A percentile compares a stretch with the other conserved stretches of the same genome.
phyloP scores from a whole-genome alignment of 495 filamentous ascomycete genomes.

The Copromyces sp. region DNA sequence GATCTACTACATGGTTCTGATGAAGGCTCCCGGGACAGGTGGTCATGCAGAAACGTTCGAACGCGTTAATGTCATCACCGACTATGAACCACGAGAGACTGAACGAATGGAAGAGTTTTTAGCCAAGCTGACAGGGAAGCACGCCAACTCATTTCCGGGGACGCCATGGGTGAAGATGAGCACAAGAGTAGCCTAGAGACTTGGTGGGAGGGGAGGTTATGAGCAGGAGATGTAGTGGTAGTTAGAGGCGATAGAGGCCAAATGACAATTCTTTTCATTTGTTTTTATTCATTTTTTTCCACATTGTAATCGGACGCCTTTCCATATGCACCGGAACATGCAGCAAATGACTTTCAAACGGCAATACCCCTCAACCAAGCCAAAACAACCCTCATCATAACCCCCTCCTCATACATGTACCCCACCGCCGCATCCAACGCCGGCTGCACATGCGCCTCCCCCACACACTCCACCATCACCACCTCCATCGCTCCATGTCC shows the following conservation, averaged over 20 bases:
- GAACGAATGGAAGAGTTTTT: not conserved
- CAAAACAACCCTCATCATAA: conserved; percentile 6
- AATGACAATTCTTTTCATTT: too few species aligned
- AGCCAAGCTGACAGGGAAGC: not conserved
- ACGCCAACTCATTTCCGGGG: not conserved
- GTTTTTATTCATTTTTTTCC: too few species aligned
- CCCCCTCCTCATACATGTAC: conserved; percentile 8
- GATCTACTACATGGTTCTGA: not conserved
- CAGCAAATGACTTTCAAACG: not conserved
- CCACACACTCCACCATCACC: conserved; percentile 12
- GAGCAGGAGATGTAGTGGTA: too few species aligned
- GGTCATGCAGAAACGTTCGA: not conserved
- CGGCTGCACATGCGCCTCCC: conserved; percentile 13
- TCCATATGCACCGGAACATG: too few species aligned
- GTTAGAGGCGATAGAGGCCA: too few species aligned
- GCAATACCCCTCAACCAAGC: conserved; percentile 3
- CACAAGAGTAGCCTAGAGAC: not conserved
- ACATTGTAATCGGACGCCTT: too few species aligned
- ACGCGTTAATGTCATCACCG: not conserved
- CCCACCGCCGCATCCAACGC: conserved; percentile 9
- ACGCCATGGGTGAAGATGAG: not conserved
- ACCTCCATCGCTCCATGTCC: not conserved
- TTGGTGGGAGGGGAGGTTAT: not conserved
- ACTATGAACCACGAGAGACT: too few species aligned
- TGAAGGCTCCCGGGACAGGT: accelerated